phyloP scores from a whole-genome alignment of 2,329 filamentous ascomycete species.

The Trichoderma koningii region DNA sequence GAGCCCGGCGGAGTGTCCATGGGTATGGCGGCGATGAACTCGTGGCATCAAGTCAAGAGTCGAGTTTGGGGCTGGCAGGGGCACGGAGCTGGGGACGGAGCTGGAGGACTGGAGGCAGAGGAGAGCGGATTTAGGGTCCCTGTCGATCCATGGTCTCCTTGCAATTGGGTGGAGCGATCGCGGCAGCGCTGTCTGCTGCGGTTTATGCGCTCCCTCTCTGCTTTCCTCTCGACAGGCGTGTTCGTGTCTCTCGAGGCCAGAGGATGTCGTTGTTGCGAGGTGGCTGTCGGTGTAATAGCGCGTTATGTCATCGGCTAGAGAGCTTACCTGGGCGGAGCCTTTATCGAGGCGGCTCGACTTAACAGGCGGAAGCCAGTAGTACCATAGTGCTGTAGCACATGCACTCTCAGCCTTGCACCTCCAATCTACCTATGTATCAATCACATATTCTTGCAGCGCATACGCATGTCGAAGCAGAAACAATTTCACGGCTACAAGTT shows the following conservation, averaged over 20 bases:
- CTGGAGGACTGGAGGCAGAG: no score
- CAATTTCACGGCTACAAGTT: no score
- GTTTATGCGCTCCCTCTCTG: not conserved
- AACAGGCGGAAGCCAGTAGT: slow-evolving; percentile 1
- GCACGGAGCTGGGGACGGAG: slow-evolving; percentile 1
- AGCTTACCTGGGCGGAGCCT: slow-evolving; percentile 13
- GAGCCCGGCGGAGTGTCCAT: slow-evolving; percentile 53
- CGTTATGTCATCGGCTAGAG: slow-evolving; percentile 20
- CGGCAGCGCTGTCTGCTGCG: slow-evolving; percentile 1
- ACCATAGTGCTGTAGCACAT: no score
- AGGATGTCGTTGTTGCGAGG: not conserved
- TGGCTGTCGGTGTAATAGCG: slow-evolving; percentile 10
- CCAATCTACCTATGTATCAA: not conserved
- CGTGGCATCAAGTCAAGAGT: slow-evolving; percentile 20
- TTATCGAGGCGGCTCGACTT: slow-evolving; percentile 1
- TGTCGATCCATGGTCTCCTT: slow-evolving; percentile 31
- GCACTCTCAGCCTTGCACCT: slow-evolving; percentile 6
- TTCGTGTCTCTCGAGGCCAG: not conserved
- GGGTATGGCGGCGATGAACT: slow-evolving; percentile 43
- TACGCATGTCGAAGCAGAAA: no score
- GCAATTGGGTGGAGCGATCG: slow-evolving; percentile 25
- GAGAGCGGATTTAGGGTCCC: slow-evolving; percentile 25
- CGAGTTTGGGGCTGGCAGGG: slow-evolving; percentile 25
- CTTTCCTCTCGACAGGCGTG: not conserved
- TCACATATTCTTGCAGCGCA: no score